Evolutionary conservation across 257 asterid species (phyloP).

Genomic region (Solanum boliviense): DNA sequence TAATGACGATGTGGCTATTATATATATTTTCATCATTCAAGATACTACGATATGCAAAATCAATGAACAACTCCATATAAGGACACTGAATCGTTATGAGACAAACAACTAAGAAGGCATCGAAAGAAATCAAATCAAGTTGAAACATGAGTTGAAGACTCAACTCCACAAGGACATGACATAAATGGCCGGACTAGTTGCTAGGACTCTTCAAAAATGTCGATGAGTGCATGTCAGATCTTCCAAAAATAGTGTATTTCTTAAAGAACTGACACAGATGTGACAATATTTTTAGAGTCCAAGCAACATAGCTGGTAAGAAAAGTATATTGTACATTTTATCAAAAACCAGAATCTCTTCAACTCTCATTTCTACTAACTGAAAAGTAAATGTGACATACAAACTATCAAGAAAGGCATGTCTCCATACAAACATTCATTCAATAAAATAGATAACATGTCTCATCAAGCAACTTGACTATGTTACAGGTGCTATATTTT

Average conservation of each 20-base stretch:
- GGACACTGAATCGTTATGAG: no score
- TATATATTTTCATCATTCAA: no score
- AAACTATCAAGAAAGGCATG: not conserved
- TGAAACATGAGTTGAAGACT: not conserved
- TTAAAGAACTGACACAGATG: not conserved
- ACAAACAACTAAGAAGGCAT: not conserved
- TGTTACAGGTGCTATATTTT: no score
- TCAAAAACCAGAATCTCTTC: not conserved
- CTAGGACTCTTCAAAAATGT: no score
- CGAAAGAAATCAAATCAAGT: no score
- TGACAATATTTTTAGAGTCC: not conserved
- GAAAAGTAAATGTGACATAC: not conserved
- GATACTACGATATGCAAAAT: no score
- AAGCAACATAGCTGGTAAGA: not conserved
- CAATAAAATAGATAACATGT: no score
- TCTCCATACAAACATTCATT: no score
- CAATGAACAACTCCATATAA: no score
- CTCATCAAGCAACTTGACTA: not conserved
- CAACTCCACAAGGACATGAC: not conserved
- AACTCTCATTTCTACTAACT: not conserved
- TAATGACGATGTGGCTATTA: no score
- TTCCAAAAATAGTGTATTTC: not conserved
- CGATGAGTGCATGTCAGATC: not conserved
- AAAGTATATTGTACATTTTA: not conserved
- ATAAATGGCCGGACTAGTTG: not conserved